phyloP scores from a whole-genome alignment of 169 alveolate genomes.

The Plasmodium chabaudi region DNA sequence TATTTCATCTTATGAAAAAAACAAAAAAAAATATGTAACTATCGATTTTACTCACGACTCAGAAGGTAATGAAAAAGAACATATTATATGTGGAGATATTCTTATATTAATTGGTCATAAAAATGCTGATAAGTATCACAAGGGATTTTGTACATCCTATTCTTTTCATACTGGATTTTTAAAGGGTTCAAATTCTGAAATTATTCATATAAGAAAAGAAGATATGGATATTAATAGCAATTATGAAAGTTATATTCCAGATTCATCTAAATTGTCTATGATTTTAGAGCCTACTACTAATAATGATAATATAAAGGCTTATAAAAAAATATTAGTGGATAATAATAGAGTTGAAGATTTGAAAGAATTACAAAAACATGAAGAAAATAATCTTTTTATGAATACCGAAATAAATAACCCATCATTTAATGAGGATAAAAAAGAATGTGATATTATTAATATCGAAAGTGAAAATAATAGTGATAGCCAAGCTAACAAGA shows the following conservation, averaged over 20 bases:
- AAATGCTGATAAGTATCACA: conserved; percentile 71
- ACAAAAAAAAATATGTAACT: conserved; percentile 71
- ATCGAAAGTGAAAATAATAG: no score
- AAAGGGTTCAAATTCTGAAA: conserved; percentile 39
- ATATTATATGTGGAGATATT: conserved; percentile 82
- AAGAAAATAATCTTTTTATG: conserved; percentile 32
- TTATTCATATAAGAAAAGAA: conserved; percentile 66
- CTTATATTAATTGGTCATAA: conserved; percentile 79
- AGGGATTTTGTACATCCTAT: conserved; percentile 79
- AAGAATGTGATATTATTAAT: no score
- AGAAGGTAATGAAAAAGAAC: conserved; percentile 79
- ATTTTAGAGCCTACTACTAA: conserved; percentile 42
- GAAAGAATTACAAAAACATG: conserved; percentile 29
- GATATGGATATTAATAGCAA: conserved; percentile 75
- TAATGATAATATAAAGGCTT: conserved; percentile 32
- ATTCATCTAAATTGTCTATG: conserved; percentile 58
- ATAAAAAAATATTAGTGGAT: conserved; percentile 38
- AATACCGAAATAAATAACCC: no score
- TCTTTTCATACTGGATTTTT: conserved; percentile 84
- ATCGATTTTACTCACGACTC: conserved; percentile 80
- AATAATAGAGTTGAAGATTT: conserved; percentile 69
- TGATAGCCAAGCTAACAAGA: no score
- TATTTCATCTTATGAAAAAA: conserved; percentile 70
- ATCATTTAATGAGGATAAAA: no score
- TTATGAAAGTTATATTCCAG: conserved; percentile 68